Base-by-base conservation (phyloP, 352 stramenopile species). In the Globisporangium canariense region DNA sequence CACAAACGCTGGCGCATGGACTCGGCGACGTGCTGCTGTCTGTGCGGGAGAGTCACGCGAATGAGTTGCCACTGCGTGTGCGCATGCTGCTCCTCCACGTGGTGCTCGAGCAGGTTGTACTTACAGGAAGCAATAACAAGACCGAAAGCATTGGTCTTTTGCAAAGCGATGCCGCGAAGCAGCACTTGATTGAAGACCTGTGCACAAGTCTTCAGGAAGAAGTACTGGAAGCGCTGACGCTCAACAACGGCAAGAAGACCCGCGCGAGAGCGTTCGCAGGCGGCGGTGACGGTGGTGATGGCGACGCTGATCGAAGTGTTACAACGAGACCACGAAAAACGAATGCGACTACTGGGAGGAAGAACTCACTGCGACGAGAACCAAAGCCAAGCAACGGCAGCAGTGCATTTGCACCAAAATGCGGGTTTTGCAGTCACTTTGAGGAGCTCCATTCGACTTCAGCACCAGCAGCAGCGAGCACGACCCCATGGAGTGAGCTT, bases 161-260 rank as follows among this genome's bases (percentile, higher is more conserved):
- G 25, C 14, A 51, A 16, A 11, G 3, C 4, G n/a, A 30, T 20
- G 11, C 25, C 2, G 22, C 32, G 38, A 61, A 65, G 30, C 73
- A 70, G 28, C 68, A 22, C 14, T 75, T 77, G 61, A 65, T 79
- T 10, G 66, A 74, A n/a, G 49, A 75, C 43, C 22, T 83, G 25
- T 76, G 72, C 53, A 67, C 71, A 38, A 81, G 73, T 63, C 46
- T 83, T 51, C 66, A 79, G 46, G 75, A 83, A 28, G 75, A 79
- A 25, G 41, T 72, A 36, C 57, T 77, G 14, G 75, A 83, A 32
- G 58, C 67, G 25, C 68, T 75, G 25, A 49, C 77, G 16, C 63
- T 38, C 55, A 55, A 41, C 2, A 71, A 13, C 40, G n/a, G 14
- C 43, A 49, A 49, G 43, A 49, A 49, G 16, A 22, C 16, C 18